phyloP scores from a whole-genome alignment of 371 early-diverging fungal species.

The Rhizopus arrhizus region DNA sequence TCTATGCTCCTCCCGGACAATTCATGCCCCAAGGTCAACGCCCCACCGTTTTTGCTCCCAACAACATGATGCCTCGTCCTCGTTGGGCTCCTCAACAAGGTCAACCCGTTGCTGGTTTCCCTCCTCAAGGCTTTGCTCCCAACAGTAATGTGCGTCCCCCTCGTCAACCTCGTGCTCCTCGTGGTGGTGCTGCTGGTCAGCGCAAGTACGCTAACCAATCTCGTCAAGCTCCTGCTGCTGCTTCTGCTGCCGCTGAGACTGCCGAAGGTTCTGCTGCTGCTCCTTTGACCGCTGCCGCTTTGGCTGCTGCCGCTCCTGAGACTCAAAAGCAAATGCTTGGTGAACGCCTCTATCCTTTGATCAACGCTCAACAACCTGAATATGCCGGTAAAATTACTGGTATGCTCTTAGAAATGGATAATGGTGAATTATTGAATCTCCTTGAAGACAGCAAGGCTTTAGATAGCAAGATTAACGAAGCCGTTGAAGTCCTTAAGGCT shows the following conservation, averaged over 20 bases:
- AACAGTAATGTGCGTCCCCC: constrained; percentile 45
- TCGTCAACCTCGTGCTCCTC: constrained; percentile 59
- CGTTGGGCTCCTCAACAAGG: constrained; percentile 71
- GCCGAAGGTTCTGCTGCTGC: constrained; percentile 44
- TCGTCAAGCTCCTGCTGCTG: constrained; percentile 39
- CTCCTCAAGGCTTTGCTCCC: constrained; percentile 50
- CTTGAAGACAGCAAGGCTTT: constrained; percentile 79
- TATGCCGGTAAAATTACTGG: constrained; percentile 97
- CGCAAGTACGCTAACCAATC: constrained; percentile 54
- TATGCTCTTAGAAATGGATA: constrained; percentile 98
- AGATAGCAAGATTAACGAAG: constrained; percentile 81
- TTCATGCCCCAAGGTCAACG: constrained; percentile 66
- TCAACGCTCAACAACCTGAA: constrained; percentile 66
- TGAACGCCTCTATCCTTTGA: constrained; percentile 90
- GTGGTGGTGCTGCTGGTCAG: constrained; percentile 62
- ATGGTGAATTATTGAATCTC: constrained; percentile 87
- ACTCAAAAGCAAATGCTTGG: constrained; percentile 95
- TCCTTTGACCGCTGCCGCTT: constrained; percentile 75
- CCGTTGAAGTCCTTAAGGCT: constrained; percentile 78
- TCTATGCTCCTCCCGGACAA: constrained; percentile 59
- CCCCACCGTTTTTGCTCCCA: constrained; percentile 69
- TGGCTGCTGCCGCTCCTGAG: constrained; percentile 82
- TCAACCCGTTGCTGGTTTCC: constrained; percentile 63
- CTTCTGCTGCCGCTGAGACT: constrained; percentile 39
- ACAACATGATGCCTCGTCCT: constrained; percentile 76